Evolutionary conservation across 768 basidiomycete species (phyloP), one percentile per base, ranked within the genome.

Genomic region (Lyophyllum semitale): DNA sequence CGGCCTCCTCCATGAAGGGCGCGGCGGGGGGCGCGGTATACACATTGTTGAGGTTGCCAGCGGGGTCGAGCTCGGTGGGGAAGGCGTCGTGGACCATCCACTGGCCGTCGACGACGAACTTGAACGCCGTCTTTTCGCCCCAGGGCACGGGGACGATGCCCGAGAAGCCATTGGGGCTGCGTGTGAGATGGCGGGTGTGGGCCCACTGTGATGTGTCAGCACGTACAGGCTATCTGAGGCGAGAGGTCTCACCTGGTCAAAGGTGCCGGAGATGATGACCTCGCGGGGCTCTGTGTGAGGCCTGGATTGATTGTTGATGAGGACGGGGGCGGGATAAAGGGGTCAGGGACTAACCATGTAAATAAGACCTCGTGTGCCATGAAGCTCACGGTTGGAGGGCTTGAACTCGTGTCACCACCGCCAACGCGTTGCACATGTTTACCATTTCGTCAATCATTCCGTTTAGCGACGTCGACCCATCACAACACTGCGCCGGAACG

Each of bases 181-280:
- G 85, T 23, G 72, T 71, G 56, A 91, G 82, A 54, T 70, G 77
- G 43, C 79, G 70, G 33, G 86, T 84, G 54, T 73, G 70, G 25
- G 84, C 76, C 88, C 88, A 90, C 88, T 88, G 53, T 11, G 56
- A 53, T 53, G 50, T 52, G 53, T 62, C 41, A 54, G 53, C 45
- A 50, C 41, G 59, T 7, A 25, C 48, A 53, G 45, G 37, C 30
- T 46, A 46, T 43, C 55, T 33, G 51, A 53, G 53, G 43, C 23
- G n/a, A 29, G 18, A 45, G 26, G 58, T 49, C 84, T 59, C 66
- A 89, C 90, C 70, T 87, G 72, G 77, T 93, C 90, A 67, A 92
- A 93, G 27, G 86, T 81, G 33, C 91, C 91, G 20, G 88, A 90
- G 53, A 87, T 81, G 64, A 89, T 79, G 58, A 91, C 89, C 45